phyloP scores from a whole-genome alignment of 2,329 filamentous ascomycete genomes.

The Fusarium sp. region DNA sequence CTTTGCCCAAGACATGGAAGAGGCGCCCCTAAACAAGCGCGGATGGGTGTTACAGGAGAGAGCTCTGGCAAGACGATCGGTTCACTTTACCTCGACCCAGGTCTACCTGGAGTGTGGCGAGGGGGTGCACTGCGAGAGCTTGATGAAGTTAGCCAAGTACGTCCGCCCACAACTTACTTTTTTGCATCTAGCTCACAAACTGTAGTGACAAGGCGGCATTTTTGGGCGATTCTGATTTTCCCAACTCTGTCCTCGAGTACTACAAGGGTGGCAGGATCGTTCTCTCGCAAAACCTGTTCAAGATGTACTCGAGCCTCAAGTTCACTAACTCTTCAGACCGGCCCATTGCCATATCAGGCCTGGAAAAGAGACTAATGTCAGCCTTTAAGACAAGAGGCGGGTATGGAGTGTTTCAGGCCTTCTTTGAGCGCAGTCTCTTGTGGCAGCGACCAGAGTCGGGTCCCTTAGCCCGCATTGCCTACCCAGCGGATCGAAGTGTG shows the following conservation, averaged over 20 bases:
- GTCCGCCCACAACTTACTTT: background rate
- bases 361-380: constrained; percentile 45
- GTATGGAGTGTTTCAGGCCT: constrained; percentile 48
- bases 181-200: background rate
- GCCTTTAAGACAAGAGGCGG: constrained; percentile 41
- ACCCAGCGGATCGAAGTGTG: background rate
- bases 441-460: background rate
- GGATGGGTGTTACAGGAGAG: constrained; percentile 18
- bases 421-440: constrained; percentile 1
- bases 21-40: constrained; percentile 44
- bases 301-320: background rate
- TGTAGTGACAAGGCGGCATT: background rate
- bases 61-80: background rate
- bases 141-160: background rate
- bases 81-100: constrained; percentile 9
- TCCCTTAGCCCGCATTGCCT: background rate
- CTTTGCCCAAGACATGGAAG: constrained; percentile 49
- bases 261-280: background rate
- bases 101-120: constrained; percentile 7
- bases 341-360: constrained; percentile 27
- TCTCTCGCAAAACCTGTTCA: background rate
- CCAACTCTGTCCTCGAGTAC: background rate
- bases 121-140: background rate
- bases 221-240: background rate
- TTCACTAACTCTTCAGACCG: background rate